Percentiles rank a stretch among this genome's conserved stretches.
Evolutionary conservation across 768 basidiomycete genomes (phyloP).

Genomic region (Hericium alpestre): DNA sequence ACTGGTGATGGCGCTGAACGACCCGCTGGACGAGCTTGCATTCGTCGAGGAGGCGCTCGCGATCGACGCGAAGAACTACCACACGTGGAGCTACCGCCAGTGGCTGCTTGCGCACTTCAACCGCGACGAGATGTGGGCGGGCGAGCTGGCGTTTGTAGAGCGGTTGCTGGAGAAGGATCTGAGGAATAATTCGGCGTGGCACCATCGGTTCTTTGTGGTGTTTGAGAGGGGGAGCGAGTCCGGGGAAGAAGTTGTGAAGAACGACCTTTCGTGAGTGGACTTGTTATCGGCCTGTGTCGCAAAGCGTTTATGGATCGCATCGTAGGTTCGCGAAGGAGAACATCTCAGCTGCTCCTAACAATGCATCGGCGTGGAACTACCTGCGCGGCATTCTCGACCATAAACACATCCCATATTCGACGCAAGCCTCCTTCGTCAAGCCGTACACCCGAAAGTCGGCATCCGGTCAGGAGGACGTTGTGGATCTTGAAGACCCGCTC

Average conservation of each 20-base stretch:
- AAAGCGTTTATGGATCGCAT: constrained; percentile 26
- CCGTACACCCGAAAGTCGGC: constrained; percentile 42
- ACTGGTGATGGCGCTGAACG: constrained; percentile 46
- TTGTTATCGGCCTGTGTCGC: background rate
- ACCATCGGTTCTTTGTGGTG: constrained; percentile 86
- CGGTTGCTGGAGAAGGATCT: constrained; percentile 63
- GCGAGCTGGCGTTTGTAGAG: constrained; percentile 70
- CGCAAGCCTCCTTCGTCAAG: constrained; percentile 46
- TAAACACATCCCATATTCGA: constrained; percentile 46
- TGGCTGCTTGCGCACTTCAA: constrained; percentile 86
- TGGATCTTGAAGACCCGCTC: constrained; percentile 65
- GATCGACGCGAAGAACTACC: constrained; percentile 90
- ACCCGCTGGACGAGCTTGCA: constrained; percentile 56
- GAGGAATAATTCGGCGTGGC: constrained; percentile 96
- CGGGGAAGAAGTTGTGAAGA: constrained; percentile 44
- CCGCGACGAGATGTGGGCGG: constrained; percentile 56
- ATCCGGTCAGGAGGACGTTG: constrained; percentile 31
- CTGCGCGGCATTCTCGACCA: constrained; percentile 73
- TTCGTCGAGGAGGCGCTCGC: constrained; percentile 69
- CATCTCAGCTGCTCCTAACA: constrained; percentile 83
- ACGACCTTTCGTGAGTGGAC: constrained; percentile 67
- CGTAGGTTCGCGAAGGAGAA: constrained; percentile 59
- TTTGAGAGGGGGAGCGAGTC: constrained; percentile 54
- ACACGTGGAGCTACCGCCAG: constrained; percentile 97
- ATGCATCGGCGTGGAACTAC: constrained; percentile 95